Evolutionary conservation across 2,329 filamentous ascomycete species (phyloP), one percentile per base, ranked within the genome.

Genomic region (Aspergillus sp.): DNA sequence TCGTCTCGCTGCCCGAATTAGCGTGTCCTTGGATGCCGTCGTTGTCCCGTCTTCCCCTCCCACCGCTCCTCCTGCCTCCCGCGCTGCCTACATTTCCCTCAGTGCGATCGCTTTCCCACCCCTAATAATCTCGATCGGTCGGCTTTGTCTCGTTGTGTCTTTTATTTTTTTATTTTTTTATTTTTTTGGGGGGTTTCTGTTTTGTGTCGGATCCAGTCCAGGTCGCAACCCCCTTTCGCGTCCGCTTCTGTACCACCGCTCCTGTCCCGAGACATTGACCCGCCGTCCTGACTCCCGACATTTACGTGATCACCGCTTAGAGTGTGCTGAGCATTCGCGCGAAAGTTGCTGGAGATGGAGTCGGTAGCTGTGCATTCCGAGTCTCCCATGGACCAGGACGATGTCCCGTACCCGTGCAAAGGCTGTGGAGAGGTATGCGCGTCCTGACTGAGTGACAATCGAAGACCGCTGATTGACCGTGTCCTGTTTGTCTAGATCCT

Each of bases 341-440:
- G 17, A 24, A 24, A 11, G 4, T 5, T 22, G 24, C 22, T 10
- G 19, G 10, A 10, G 10, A 74, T 75, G 72, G 71, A 75, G 40
- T 72, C 69, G 37, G 69, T 70, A 29, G 64, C 64, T 25, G 61
- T 64, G 39, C 71, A 69, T 47, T 64, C 71, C 39, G 74, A 78
- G 42, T 73, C 65, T 51, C 72, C 76, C 33, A 71, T 83, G 68
- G 85, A 93, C 39, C 72, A 74, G 42, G 86, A 93, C 49, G 86
- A 93, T 57, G 71, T 82, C 39, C 67, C 72, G 44, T 93, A 84
- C 54, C 84, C 84, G 40, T 94, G 86, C 69, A 93, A 93, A 68
- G 86, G 85, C 38, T 94, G 86, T 63, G 86, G 86, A 66, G 84
- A 93, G 72, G 85, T 93, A 71, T 50, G 51, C 41, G 42, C 24